Base-by-base conservation (phyloP, 495 filamentous ascomycete species). In the Evernia prunastri region DNA sequence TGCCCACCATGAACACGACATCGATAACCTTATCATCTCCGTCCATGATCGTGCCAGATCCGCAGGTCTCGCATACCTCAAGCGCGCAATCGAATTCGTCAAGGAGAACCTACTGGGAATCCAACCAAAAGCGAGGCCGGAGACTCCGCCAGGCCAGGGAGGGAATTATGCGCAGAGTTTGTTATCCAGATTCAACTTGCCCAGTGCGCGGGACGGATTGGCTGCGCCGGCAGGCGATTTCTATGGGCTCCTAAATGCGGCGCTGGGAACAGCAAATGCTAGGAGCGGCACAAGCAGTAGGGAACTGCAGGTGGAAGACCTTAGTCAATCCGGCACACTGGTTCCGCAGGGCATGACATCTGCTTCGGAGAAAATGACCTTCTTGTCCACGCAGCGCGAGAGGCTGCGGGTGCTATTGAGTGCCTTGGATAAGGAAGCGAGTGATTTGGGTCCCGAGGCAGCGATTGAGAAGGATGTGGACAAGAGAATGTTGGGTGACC, bases 21-120 rank as follows among this genome's bases (percentile, higher is more conserved):
- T 98, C 75, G 94, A 98, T 65, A 85, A 88, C 42, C 86, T 96
- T 67, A 97, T 97, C 73, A 86, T 86, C 64, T 82, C 83, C 59
- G 81, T 84, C 36, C 92, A 96, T 70, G 94, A 95, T 65, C 84
- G 86, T 47, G 86, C 89, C 65, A 89, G 86, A 72, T 79, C 84
- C 13, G 85, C 90, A 12, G 94, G 93, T 8, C 79, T 96, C 39
- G 79, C 84, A 64, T 96, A 95, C 73, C 77, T 96, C 66, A 91
- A 92, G 70, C 84, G 84, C 68, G 83, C 80, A 35, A 84, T 96
- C 69, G 90, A 96, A 66, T 77, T 84, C 62, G 77, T 89, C 63
- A 88, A 86, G 68, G 87, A 87, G 69, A 86, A 86, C 66, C 80
- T 91, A 25, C 78, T 94, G 53, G 90, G 87, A 67, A 79, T 89